Evolutionary conservation across 805 yeast species (phyloP).

Genomic region (Spencermartinsiella europaea): DNA sequence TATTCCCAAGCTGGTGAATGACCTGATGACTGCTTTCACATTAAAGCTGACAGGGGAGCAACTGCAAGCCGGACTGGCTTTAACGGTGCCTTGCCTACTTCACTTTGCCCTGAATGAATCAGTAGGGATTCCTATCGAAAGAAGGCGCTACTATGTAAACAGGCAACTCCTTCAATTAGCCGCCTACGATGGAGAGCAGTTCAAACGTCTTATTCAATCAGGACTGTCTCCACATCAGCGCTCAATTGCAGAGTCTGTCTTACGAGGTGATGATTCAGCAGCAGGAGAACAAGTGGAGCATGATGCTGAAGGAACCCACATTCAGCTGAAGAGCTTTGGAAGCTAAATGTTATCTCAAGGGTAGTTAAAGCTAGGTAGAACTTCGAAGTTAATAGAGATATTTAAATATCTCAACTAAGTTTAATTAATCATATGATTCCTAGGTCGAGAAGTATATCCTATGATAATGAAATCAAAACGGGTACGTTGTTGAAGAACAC

Average conservation of each 20-base stretch:
- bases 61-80: constrained; percentile 28
- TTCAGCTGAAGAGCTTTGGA: constrained; percentile 47
- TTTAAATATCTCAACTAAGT: too few species aligned
- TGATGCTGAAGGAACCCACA: constrained; percentile 32
- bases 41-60: constrained; percentile 34
- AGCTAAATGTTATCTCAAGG: too few species aligned
- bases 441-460: too few species aligned
- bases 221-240: constrained; percentile 37
- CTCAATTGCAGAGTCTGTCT: constrained; percentile 14
- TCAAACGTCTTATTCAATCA: constrained; percentile 37
- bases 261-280: constrained; percentile 12
- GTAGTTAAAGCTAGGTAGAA: too few species aligned
- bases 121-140: constrained; percentile 17
- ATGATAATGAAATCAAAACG: too few species aligned
- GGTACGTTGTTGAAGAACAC: too few species aligned
- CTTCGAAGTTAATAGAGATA: too few species aligned
- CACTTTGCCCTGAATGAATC: constrained; percentile 30
- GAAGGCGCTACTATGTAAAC: constrained; percentile 20
- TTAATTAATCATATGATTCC: too few species aligned
- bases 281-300: constrained; percentile 11
- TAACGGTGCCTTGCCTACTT: constrained; percentile 35
- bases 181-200: constrained; percentile 25
- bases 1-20: constrained; percentile 36
- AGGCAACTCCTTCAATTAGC: constrained; percentile 30
- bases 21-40: constrained; percentile 44